Evolutionary conservation across 2,329 filamentous ascomycete species (phyloP).

Genomic region (Nannizzia gypsea): DNA sequence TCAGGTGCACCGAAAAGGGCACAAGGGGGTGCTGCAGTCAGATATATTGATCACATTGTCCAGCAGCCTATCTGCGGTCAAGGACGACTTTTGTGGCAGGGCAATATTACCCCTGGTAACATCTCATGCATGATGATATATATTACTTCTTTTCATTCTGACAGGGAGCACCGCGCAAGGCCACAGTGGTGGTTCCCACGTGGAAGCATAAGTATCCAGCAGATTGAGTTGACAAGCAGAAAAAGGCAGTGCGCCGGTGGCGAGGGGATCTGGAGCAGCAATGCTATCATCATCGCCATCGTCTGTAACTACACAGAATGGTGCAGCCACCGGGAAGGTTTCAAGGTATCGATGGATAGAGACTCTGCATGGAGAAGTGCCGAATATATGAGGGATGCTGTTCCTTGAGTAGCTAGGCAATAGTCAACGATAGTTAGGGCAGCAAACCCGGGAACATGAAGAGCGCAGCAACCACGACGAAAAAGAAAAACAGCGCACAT

Average conservation of each 20-base stretch:
- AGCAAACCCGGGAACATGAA: too few relatives aligned
- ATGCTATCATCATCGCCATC: too few relatives aligned
- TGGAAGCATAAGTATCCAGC: not conserved
- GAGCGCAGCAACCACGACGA: too few relatives aligned
- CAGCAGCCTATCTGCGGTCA: not conserved
- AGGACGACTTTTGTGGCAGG: not conserved
- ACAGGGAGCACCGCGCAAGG: not conserved
- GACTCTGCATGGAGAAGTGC: too few relatives aligned
- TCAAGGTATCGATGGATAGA: too few relatives aligned
- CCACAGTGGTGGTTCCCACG: not conserved
- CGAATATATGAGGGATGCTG: too few relatives aligned
- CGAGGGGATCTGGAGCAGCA: not conserved
- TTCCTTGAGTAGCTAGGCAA: too few relatives aligned
- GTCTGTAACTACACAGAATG: too few relatives aligned
- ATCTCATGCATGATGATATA: not conserved
- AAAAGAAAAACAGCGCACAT: too few relatives aligned
- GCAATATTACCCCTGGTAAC: not conserved
- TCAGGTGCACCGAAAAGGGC: not conserved
- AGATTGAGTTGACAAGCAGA: not conserved
- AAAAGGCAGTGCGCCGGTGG: not conserved
- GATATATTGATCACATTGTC: not conserved
- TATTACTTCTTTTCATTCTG: conserved; percentile 1
- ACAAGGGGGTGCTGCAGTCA: not conserved
- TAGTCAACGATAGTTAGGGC: too few relatives aligned
- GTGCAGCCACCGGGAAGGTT: too few relatives aligned